Conservation (phyloP, 106 monocot genomes). For the Dendrobium nobile region DNA sequence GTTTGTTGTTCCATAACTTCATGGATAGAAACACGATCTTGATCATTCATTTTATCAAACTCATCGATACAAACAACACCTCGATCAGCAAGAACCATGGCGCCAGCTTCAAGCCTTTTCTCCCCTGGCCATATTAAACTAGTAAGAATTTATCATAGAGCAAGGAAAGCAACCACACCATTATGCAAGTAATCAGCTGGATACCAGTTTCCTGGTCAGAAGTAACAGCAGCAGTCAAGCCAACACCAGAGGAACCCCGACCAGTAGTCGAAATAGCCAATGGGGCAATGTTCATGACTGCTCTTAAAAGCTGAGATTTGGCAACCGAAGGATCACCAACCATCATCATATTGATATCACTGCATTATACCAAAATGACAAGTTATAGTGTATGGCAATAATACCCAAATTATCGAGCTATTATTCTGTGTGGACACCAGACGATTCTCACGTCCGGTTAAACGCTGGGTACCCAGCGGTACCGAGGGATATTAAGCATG, state of each 20-base stretch:
- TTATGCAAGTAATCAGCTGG: neutral
- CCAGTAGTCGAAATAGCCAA: conserved; percentile 97
- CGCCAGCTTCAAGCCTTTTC: conserved; percentile 98
- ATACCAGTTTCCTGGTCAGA: conserved; percentile 98
- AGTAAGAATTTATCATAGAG: conserved; percentile 4
- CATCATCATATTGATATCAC: conserved; percentile 99
- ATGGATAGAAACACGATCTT: conserved; percentile 94
- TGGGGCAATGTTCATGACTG: conserved; percentile 96
- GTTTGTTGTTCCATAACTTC: conserved; percentile 99
- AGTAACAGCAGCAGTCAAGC: conserved; percentile 96
- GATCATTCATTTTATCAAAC: conserved; percentile 99
- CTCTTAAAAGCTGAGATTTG: conserved; percentile 91
- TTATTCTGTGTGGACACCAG: too few species aligned
- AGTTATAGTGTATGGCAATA: neutral
- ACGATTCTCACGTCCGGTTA: too few species aligned
- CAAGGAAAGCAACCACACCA: neutral
- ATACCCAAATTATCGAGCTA: neutral
- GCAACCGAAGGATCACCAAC: conserved; percentile 99
- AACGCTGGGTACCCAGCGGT: too few species aligned
- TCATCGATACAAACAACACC: conserved; percentile 99
- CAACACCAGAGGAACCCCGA: conserved; percentile 98
- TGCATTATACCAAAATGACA: conserved; percentile 12
- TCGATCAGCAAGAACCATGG: conserved; percentile 99
- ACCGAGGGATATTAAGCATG: too few species aligned
- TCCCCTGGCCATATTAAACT: conserved; percentile 53